These are phyloP conservation scores for Aristolochia californica DNA, from an alignment of 164 flowering plant genomes.

Conservation along the genomic window DNA sequence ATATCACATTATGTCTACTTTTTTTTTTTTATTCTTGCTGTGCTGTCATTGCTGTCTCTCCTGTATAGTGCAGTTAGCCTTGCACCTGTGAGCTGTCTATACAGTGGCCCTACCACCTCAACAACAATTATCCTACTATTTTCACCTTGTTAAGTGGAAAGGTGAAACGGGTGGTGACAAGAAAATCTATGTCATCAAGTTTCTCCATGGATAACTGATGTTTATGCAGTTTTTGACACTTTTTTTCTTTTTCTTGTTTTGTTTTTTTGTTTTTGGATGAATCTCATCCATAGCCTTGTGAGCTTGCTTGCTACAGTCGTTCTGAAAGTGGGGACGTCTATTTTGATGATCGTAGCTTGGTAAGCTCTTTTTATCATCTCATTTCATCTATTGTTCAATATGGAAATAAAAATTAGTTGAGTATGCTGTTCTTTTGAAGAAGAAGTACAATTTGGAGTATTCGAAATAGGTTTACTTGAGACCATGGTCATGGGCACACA, in stretches of 20 bases:
- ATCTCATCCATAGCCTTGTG: conserved; percentile 50
- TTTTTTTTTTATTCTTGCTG: neutral
- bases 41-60: neutral
- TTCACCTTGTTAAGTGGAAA: no score
- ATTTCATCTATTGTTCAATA: neutral
- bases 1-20: neutral
- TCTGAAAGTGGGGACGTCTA: conserved; percentile 77
- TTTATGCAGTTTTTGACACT: no score
- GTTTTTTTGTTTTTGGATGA: no score
- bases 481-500: no score
- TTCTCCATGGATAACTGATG: no score
- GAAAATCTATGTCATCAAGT: no score
- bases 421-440: neutral
- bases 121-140: no score
- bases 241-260: no score
- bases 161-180: no score
- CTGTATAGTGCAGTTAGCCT: conserved; percentile 5
- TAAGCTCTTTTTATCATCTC: conserved; percentile 19
- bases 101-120: no score
- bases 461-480: no score
- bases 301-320: conserved; percentile 89
- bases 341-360: conserved; percentile 92
- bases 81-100: neutral
- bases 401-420: neutral
- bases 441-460: neutral